These are phyloP conservation scores for Polychytrium aggregatum DNA, from an alignment of 192 early-diverging fungal genomes.

Conservation along the genomic window DNA sequence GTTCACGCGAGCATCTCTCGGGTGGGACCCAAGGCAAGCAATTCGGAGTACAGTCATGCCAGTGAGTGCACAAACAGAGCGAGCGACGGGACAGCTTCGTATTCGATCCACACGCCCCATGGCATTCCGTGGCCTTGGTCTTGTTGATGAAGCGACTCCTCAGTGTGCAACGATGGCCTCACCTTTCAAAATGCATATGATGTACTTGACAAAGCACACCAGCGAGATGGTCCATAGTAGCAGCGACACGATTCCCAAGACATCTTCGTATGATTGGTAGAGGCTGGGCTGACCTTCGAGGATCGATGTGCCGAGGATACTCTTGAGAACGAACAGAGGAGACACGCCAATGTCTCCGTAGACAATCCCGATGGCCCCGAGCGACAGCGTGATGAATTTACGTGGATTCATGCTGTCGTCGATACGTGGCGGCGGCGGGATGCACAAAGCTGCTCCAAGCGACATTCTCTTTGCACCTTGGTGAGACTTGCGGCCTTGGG, in stretches of 20 bases:
- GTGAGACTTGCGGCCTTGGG: too few relatives aligned
- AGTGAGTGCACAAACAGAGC: too few relatives aligned
- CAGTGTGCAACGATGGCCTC: too few relatives aligned
- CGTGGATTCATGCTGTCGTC: conserved; percentile 18
- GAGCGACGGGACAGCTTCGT: too few relatives aligned
- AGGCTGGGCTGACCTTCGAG: too few relatives aligned
- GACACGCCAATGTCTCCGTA: conserved; percentile 47
- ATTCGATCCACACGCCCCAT: too few relatives aligned
- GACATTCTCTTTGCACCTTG: too few relatives aligned
- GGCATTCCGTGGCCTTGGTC: too few relatives aligned
- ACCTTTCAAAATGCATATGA: conserved; percentile 29
- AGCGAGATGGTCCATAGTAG: conserved; percentile 39
- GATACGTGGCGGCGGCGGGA: conserved; percentile 29
- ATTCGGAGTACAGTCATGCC: too few relatives aligned
- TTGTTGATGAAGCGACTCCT: conserved; percentile 3
- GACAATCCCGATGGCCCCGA: conserved; percentile 26
- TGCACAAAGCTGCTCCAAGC: conserved; percentile 29
- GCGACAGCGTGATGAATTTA: conserved; percentile 18
- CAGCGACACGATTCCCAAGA: conserved; percentile 34
- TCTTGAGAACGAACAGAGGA: conserved; percentile 37
- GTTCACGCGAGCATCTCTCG: too few relatives aligned
- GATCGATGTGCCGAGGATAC: conserved; percentile 22
- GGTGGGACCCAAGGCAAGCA: too few relatives aligned
- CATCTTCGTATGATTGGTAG: conserved; percentile 9
- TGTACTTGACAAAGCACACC: conserved; percentile 30